Percentiles rank a stretch among this genome's conserved stretches.
Conservation (phyloP, 495 filamentous ascomycete species). For the Penicillium silybi region DNA sequence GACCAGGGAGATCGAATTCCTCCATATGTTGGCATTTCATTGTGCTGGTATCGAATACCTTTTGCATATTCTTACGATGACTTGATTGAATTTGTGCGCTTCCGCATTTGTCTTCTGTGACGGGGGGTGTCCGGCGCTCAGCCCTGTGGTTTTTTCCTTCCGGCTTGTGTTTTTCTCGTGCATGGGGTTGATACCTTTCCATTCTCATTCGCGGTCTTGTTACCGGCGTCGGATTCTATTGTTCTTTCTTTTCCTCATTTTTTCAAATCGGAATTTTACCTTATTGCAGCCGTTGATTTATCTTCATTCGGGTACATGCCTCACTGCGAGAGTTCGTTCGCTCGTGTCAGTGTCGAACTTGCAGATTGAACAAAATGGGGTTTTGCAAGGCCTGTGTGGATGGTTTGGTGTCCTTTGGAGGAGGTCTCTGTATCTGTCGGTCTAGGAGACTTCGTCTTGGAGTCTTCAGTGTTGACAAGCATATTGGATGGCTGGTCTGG, state of each 20-base stretch:
- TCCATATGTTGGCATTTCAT: slow-evolving; percentile 46
- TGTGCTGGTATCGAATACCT: slow-evolving; percentile 41
- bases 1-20: slow-evolving; percentile 30
- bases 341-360: background rate
- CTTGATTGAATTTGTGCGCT: slow-evolving; percentile 40
- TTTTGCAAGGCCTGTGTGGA: slow-evolving; percentile 1
- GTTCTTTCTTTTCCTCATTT: slow-evolving; percentile 19
- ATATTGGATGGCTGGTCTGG: slow-evolving; percentile 7
- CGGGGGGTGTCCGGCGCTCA: slow-evolving; percentile 40
- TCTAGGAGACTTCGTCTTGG: slow-evolving; percentile 4
- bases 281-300: slow-evolving; percentile 14
- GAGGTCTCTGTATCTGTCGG: slow-evolving; percentile 2
- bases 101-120: slow-evolving; percentile 37
- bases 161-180: slow-evolving; percentile 20
- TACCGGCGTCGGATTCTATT: slow-evolving; percentile 33
- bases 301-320: slow-evolving; percentile 8
- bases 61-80: slow-evolving; percentile 48
- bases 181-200: slow-evolving; percentile 38
- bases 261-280: slow-evolving; percentile 26
- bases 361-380: background rate
- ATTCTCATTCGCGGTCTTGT: slow-evolving; percentile 27
- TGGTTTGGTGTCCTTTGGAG: slow-evolving; percentile 3
- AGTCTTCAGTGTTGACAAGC: slow-evolving; percentile 3
- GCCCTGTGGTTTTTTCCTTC: slow-evolving; percentile 21
- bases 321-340: slow-evolving; percentile 1